A percentile compares a stretch with the other conserved stretches of the same genome.
These are phyloP conservation scores for Salix viminalis DNA, from an alignment of 345 rosid genomes.

Conservation along the genomic window DNA sequence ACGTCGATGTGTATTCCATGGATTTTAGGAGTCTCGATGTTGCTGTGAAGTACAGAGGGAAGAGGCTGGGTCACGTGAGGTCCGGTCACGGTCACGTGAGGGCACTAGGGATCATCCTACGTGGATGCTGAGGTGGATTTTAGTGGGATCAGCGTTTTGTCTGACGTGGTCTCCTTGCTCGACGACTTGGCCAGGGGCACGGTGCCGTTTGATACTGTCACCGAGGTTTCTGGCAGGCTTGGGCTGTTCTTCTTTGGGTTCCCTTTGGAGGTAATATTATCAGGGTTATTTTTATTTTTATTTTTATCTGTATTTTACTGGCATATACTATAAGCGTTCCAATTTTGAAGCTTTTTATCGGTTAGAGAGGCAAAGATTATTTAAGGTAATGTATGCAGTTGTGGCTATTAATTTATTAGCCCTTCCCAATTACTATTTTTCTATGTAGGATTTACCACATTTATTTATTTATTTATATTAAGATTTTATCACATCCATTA, in stretches of 20 bases:
- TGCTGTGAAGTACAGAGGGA: slow-evolving; percentile 56
- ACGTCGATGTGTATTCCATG: slow-evolving; percentile 65
- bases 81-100: slow-evolving; percentile 51
- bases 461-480: no score
- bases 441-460: no score
- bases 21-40: slow-evolving; percentile 54
- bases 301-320: neutral
- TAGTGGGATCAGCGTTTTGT: slow-evolving; percentile 48
- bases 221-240: slow-evolving; percentile 49
- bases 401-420: neutral
- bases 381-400: neutral
- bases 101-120: slow-evolving; percentile 58
- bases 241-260: slow-evolving; percentile 51
- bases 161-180: slow-evolving; percentile 50
- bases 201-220: slow-evolving; percentile 48
- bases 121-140: slow-evolving; percentile 63
- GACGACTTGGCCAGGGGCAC: slow-evolving; percentile 39
- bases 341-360: neutral
- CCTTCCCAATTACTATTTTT: no score
- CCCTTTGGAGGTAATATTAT: slow-evolving; percentile 55
- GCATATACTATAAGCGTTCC: neutral
- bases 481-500: neutral
- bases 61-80: slow-evolving; percentile 65
- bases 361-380: neutral
- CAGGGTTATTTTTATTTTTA: no score